These are phyloP conservation scores for Chiua virens DNA, from an alignment of 768 basidiomycete genomes.

Conservation along the genomic window DNA sequence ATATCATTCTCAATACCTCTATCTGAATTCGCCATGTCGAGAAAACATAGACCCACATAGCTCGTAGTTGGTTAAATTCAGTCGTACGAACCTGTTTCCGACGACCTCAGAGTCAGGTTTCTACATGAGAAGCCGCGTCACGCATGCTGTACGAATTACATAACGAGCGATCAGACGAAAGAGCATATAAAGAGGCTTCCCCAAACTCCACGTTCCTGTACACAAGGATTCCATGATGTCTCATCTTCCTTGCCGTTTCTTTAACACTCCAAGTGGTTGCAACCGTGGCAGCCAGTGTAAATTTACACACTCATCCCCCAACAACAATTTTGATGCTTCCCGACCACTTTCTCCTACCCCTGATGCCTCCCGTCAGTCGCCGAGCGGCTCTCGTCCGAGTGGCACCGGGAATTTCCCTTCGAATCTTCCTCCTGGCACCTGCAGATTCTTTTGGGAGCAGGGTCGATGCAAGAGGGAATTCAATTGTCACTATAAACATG, in stretches of 20 bases:
- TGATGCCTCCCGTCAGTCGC: conserved; percentile 3
- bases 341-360: conserved; percentile 6
- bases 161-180: no score
- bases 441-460: conserved; percentile 46
- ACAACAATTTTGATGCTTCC: conserved; percentile 17
- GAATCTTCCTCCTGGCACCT: conserved; percentile 36
- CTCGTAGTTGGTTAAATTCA: no score
- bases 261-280: conserved; percentile 47
- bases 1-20: no score
- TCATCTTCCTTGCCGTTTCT: conserved; percentile 39
- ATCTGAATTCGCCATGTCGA: no score
- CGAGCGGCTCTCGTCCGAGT: background rate
- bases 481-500: conserved; percentile 45
- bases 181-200: no score
- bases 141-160: no score
- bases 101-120: no score
- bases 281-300: conserved; percentile 41
- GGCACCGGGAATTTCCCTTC: conserved; percentile 13
- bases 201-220: no score
- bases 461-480: conserved; percentile 50
- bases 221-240: conserved; percentile 16
- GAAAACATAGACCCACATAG: no score
- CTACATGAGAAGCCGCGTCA: no score
- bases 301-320: conserved; percentile 29
- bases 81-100: no score